Base-by-base conservation (phyloP, 768 basidiomycete species). In the Agrocybe praecox region DNA sequence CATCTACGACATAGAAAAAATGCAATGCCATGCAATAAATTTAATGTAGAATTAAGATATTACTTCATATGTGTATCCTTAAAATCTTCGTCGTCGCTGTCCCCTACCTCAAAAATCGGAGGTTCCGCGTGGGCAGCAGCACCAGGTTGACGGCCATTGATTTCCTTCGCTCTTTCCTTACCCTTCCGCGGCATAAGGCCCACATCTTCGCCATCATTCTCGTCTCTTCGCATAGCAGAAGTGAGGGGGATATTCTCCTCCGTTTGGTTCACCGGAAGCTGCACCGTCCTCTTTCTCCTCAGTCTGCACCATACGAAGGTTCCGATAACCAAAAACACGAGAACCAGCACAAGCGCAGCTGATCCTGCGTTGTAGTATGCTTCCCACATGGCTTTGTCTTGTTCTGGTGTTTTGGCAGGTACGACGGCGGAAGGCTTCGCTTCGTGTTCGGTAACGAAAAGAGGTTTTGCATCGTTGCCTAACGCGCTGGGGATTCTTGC, bases 351-450 rank as follows among this genome's bases (percentile, higher is more conserved):
- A n/a, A 95, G 75, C 2, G 89, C 87, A 1, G 89, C 91, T 0
- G 94, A 94, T 11, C 92, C 94, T 32, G 93, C 90, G 58, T 96
- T 96, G 69, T 96, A 97, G 70, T 95, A 96, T n/a, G 93, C 95
- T 75, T 95, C 91, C 94, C 94, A 96, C 79, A 89, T 90, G 2
- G 93, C 90, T 66, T 90, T 87, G 53, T 88, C 86, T 64, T 92
- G 86, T 67, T 91, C 82, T 0, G 90, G 83, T 5, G 87, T 84
- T 70, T 90, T 88, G 6, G 75, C 80, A 19, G 79, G 67, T 19
- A 72, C 67, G 8, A 77, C 66, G 0, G 76, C 65, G 0, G 76
- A 64, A 14, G 75, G 65, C 26, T 72, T 67, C 36, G 66, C 74
- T 47, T 68, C 74, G 23, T 72, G 73, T 42, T 76, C 76, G 15